Conservation (phyloP, 495 filamentous ascomycete genomes). For the Lasiosphaeria ovina region DNA sequence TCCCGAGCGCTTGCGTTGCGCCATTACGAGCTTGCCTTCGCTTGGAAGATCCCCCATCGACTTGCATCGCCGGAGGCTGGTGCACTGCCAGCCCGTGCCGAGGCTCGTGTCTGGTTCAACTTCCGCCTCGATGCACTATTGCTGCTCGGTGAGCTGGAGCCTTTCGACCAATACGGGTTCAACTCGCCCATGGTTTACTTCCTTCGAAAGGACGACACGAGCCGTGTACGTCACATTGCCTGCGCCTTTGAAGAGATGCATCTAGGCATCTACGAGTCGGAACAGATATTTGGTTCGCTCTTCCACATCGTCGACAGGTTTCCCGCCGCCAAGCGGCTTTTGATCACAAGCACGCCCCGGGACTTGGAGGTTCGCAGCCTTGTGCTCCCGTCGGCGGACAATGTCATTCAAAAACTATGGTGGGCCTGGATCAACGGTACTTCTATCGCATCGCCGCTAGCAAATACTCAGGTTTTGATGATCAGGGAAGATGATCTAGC, state of each 20-base stretch:
- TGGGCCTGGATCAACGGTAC: slow-evolving; percentile 35
- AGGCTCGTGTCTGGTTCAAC: slow-evolving; percentile 39
- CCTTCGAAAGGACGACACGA: slow-evolving; percentile 35
- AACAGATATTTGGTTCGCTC: slow-evolving; percentile 40
- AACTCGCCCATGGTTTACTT: slow-evolving; percentile 43
- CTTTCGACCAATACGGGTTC: slow-evolving; percentile 40
- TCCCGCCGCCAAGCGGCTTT: slow-evolving; percentile 21
- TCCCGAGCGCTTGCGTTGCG: slow-evolving; percentile 39
- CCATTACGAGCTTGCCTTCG: slow-evolving; percentile 44
- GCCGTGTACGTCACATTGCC: slow-evolving; percentile 33
- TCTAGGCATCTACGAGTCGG: slow-evolving; percentile 26
- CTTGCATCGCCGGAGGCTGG: slow-evolving; percentile 22
- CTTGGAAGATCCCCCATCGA: slow-evolving; percentile 36
- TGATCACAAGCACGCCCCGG: slow-evolving; percentile 31
- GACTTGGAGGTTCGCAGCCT: slow-evolving; percentile 27
- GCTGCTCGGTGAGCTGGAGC: slow-evolving; percentile 42
- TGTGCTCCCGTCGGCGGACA: slow-evolving; percentile 23
- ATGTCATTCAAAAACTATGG: slow-evolving; percentile 44
- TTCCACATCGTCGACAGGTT: slow-evolving; percentile 45
- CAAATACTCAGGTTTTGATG: slow-evolving; percentile 36
- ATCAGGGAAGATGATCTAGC: slow-evolving; percentile 34
- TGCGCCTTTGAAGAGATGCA: slow-evolving; percentile 36
- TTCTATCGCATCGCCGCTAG: slow-evolving; percentile 32
- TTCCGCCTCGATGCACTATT: slow-evolving; percentile 38
- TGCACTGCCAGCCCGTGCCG: not conserved